Conservation (phyloP, 129 eudicot genomes). For the Centrapalus pauciflorus region DNA sequence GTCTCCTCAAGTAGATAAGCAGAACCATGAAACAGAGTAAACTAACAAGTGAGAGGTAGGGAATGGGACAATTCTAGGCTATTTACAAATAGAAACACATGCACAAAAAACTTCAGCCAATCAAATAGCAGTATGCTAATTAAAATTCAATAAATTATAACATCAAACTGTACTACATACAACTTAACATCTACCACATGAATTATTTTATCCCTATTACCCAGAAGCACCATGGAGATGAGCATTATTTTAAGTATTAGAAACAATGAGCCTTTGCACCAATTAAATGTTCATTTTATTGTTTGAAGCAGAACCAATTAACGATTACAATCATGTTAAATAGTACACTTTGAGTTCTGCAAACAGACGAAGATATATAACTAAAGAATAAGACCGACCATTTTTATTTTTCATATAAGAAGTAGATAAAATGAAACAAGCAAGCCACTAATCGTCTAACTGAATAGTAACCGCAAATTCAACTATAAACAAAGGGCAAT, state of each 20-base stretch:
- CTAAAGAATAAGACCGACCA: too few species aligned
- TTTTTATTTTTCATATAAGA: too few species aligned
- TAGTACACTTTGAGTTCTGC: constrained; percentile 38
- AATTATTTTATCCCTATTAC: too few species aligned
- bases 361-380: constrained; percentile 1
- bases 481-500: not conserved
- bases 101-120: too few species aligned
- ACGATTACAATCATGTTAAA: not conserved
- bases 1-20: constrained; percentile 45
- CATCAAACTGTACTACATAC: not conserved
- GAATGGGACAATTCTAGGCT: not conserved
- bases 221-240: too few species aligned
- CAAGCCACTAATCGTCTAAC: not conserved
- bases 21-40: not conserved
- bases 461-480: too few species aligned
- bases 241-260: too few species aligned
- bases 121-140: too few species aligned
- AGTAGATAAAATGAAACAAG: not conserved
- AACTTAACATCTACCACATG: too few species aligned
- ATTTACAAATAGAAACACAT: not conserved
- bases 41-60: not conserved
- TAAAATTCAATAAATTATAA: too few species aligned
- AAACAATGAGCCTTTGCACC: too few species aligned
- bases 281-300: not conserved
- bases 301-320: not conserved